Conservation (phyloP, 179 eudicot species). For the Beta macrorhiza region DNA sequence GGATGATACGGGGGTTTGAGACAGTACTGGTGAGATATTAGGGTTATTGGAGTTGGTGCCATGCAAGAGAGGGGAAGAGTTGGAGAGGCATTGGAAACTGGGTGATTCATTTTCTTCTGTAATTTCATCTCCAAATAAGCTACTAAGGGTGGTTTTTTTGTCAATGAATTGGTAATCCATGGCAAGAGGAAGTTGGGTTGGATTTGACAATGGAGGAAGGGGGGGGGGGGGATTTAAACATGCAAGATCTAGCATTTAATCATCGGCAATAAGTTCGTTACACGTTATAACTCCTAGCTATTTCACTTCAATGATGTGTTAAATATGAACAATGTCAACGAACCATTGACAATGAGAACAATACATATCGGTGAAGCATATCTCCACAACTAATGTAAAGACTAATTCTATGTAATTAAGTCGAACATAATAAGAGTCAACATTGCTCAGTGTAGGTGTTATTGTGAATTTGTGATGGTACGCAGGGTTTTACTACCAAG, state of each 20-base stretch:
- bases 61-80: conserved; percentile 1
- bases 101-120: neutral
- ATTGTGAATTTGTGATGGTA: too few relatives aligned
- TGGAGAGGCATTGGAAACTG: neutral
- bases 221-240: neutral
- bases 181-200: neutral
- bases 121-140: conserved; percentile 12
- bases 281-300: too few relatives aligned
- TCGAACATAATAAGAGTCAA: too few relatives aligned
- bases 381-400: too few relatives aligned
- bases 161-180: conserved; percentile 5
- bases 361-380: too few relatives aligned
- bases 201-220: neutral
- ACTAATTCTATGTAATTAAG: too few relatives aligned
- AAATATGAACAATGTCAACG: too few relatives aligned
- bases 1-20: conserved; percentile 30
- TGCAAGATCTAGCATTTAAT: neutral
- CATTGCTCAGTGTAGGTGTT: too few relatives aligned
- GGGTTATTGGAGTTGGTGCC: conserved; percentile 4
- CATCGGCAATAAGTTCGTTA: neutral
- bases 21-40: neutral
- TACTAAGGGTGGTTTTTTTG: conserved; percentile 2
- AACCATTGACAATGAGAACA: too few relatives aligned
- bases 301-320: too few relatives aligned
- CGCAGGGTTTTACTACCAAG: too few relatives aligned